Evolutionary conservation across 352 stramenopile genomes (phyloP).

Genomic region (Pythium volutum): DNA sequence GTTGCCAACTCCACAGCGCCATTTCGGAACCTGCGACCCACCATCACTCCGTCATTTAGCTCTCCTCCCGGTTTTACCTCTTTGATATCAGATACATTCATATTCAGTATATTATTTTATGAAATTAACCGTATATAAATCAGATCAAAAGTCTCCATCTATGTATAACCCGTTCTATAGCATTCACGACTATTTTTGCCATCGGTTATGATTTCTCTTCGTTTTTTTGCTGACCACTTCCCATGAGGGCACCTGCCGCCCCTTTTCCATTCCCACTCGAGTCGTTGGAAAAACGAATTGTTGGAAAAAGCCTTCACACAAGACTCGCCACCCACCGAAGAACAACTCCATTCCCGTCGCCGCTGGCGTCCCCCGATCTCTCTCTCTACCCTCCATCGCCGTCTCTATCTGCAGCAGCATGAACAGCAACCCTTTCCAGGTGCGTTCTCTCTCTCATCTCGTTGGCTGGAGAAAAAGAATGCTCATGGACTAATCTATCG

Average conservation of each 20-base stretch:
- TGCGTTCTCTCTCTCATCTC: background rate
- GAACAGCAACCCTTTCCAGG: too few species aligned
- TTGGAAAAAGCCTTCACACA: conserved; percentile 6
- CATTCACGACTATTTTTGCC: conserved; percentile 15
- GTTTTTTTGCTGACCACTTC: conserved; percentile 16
- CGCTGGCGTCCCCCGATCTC: background rate
- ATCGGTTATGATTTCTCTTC: conserved; percentile 21
- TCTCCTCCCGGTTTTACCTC: background rate
- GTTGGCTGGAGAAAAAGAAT: too few species aligned
- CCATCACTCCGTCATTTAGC: conserved; percentile 3
- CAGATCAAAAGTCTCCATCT: background rate
- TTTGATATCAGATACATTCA: background rate
- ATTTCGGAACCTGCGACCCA: background rate
- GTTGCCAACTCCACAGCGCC: background rate
- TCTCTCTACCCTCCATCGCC: background rate
- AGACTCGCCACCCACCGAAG: conserved; percentile 1
- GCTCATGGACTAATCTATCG: background rate
- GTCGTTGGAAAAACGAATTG: background rate
- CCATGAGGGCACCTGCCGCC: conserved; percentile 12
- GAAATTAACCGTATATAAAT: too few species aligned
- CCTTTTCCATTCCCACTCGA: background rate
- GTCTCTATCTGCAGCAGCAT: too few species aligned
- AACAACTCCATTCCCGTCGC: background rate
- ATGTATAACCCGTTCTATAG: background rate
- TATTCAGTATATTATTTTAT: background rate